Conservation (phyloP, 2,329 filamentous ascomycete species). For the Zasmidium angulare region DNA sequence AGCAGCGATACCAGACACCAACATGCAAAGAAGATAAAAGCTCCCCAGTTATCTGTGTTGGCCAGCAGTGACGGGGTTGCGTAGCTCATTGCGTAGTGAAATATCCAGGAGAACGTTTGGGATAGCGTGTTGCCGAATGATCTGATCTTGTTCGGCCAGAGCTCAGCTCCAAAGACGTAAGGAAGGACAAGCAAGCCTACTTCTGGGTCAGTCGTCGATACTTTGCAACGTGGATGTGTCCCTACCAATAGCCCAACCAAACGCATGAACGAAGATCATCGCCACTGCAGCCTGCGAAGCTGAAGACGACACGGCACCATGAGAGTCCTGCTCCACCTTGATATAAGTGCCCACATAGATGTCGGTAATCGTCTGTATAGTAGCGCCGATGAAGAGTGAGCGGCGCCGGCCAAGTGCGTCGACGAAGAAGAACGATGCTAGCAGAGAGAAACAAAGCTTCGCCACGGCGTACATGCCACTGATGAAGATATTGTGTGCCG, state of each 20-base stretch:
- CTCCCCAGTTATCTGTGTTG: background rate
- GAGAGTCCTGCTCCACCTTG: too few relatives aligned
- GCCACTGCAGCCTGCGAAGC: conserved; percentile 43
- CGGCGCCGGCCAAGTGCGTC: conserved; percentile 40
- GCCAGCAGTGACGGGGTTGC: background rate
- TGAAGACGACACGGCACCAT: conserved; percentile 25
- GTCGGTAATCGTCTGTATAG: conserved; percentile 42
- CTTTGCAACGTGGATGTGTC: too few relatives aligned
- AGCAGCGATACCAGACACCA: background rate
- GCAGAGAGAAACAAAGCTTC: conserved; percentile 45
- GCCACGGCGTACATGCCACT: conserved; percentile 45
- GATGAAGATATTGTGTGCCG: conserved; percentile 39
- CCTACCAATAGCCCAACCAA: conserved; percentile 41
- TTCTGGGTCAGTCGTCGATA: too few relatives aligned
- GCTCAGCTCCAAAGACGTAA: background rate
- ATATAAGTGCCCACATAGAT: conserved; percentile 45
- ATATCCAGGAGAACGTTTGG: background rate
- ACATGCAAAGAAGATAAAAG: background rate
- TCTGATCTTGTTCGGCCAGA: background rate
- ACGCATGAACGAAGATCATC: conserved; percentile 47
- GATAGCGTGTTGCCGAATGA: background rate
- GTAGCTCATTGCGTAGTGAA: background rate
- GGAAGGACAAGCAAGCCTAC: background rate
- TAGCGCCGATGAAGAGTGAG: conserved; percentile 36
- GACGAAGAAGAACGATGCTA: conserved; percentile 46